Evolutionary conservation across 495 filamentous ascomycete species (phyloP).

Genomic region (Hypomontagnella monticulosa): DNA sequence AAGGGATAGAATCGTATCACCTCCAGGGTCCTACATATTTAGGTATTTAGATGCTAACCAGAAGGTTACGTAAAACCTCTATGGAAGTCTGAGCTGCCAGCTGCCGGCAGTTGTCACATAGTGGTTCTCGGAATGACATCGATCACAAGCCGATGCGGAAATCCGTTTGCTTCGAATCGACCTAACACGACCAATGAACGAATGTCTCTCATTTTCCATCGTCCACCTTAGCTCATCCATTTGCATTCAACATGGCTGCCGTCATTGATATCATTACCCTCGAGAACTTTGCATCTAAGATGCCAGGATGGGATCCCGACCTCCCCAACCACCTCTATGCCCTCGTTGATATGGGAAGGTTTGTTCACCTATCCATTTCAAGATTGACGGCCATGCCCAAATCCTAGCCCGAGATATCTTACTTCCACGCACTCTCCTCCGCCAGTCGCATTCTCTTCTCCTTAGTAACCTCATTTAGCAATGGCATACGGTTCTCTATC

Average conservation of each 20-base stretch:
- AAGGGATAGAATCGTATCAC: too few relatives aligned
- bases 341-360: conserved; percentile 82
- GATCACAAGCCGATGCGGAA: neutral
- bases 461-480: conserved; percentile 62
- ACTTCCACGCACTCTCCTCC: neutral
- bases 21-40: too few relatives aligned
- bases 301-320: conserved; percentile 56
- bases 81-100: too few relatives aligned
- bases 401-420: neutral
- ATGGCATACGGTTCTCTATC: conserved; percentile 94
- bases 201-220: neutral
- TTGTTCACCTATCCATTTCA: conserved; percentile 34
- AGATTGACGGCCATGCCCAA: conserved; percentile 1
- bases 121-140: too few relatives aligned
- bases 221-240: neutral
- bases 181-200: too few relatives aligned
- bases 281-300: conserved; percentile 59
- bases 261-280: conserved; percentile 57
- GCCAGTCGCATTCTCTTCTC: conserved; percentile 2
- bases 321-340: conserved; percentile 60
- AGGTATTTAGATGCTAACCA: too few relatives aligned
- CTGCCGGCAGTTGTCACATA: too few relatives aligned
- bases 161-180: too few relatives aligned
- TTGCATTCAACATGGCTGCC: conserved; percentile 36
- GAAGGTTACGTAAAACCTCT: too few relatives aligned